Base-by-base conservation (phyloP, 805 yeast species). In the Pichia thaimueangensis region DNA sequence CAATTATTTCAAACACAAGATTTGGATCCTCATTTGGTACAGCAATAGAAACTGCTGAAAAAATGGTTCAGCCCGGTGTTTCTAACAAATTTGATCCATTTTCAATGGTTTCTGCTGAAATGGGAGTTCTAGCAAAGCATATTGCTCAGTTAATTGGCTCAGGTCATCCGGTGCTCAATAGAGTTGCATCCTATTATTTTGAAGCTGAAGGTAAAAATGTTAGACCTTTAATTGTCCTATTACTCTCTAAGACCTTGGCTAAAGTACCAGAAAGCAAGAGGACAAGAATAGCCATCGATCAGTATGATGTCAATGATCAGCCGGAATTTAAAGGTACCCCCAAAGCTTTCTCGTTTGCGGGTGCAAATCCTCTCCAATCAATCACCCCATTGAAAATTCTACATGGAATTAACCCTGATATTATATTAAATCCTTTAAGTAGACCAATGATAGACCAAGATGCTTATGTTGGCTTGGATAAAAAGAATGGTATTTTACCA, bases 171-270 rank as follows among this genome's bases (percentile, higher is more conserved):
- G 82, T 93, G 10, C 70, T 91, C 47, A 89, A 91, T 64, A 73
- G 94, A 51, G 96, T 91, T 4, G 82, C 95, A n/a, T 78, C 87
- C 28, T 93, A 93, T 66, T 93, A 93, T 65, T 93, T 93, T 54
- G 96, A 89, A 63, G 86, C 93, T 16, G 96, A 91, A 58, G 97
- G 98, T 6, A 93, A 93, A 63, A 94, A 89, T 58, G 87, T 93
- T 16, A 73, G 98, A 45, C 98, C 98, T 2, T 66, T 93, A 50
- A 76, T 93, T 46, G 97, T 93, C 11, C 68, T 93, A 44, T 66
- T 93, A 37, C 68, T 93, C 41, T 78, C 94, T 28, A 83, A 87
- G 55, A 93, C 96, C 4, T 69, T 91, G 42, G 73, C 82, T 47
- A 70, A 73, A 47, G 86, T 89, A 32, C 96, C 97, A 2, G 48